Base-by-base conservation (phyloP, 768 basidiomycete genomes). In the Asterophora lycoperdoides region DNA sequence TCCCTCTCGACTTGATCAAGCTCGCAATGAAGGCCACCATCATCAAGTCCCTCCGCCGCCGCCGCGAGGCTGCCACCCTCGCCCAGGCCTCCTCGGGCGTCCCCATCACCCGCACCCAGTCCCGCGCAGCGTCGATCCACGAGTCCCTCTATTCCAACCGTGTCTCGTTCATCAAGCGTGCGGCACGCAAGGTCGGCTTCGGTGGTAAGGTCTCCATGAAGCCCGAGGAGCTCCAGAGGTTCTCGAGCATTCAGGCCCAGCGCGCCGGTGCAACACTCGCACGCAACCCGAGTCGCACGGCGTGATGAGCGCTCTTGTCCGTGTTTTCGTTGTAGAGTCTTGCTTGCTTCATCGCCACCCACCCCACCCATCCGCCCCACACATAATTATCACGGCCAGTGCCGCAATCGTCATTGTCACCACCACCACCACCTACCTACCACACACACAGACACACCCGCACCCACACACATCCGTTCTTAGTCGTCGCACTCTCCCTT, bases 101-200 rank as follows among this genome's bases (percentile, higher is more conserved):
- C 49, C 87, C 87, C 7, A 81, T 96, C 53, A 80, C 78, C 26
- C 87, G 93, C 60, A 96, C 92, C 30, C 83, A 86, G 58, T 95
- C 93, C 1, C 90, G 94, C 60, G 89, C 82, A 20, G 89, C 88
- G 11, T 92, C 89, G 30, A 75, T 92, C 60, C 89, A 94, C 73
- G 91, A 93, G 69, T 89, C 88, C 9, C 67, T 95, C 58, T 97
- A 96, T 79, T 89, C 89, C 45, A 96, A 96, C 70, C 91, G 94
- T 78, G 89, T 91, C 46, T 83, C 80, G 55, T 98, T 97, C 80
- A 84, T 98, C 64, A 83, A 83, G 59, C 86, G 91, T 51, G 91
- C 91, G 45, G 85, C 79, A 48, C 80, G 86, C 69, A 88, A 88
- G 70, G 89, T 94, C 62, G 90, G 92, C 53, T 92, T 96, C 66